Evolutionary conservation across 352 stramenopile species (phyloP), one percentile per base, ranked within the genome.

Genomic region (Pythium rishiriense): DNA sequence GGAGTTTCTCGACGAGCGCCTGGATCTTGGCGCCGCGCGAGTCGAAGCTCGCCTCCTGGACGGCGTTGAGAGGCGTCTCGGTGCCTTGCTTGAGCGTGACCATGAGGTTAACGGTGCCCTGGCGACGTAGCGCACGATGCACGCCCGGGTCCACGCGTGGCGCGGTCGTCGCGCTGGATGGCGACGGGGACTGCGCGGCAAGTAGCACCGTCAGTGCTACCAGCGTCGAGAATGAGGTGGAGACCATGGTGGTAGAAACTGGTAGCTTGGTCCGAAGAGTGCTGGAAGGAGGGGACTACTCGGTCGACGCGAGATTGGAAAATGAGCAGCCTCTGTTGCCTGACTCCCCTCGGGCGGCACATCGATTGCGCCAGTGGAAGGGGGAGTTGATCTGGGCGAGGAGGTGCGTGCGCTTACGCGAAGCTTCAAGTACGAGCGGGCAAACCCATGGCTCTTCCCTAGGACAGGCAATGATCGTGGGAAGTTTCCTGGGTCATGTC

Each of bases 21-120:
- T 35, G 24, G 53, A 68, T 68, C 43, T 47, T 45, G 31, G 62
- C 17, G 42, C 70, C 56, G 66, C 66, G 63, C 10, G 48, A 28
- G 2, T 55, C 33, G 50, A 54, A 65, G 41, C 50, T 53, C 12
- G 59, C 45, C 46, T 72, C 69, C 46, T 72, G 29, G 28, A 65
- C 58, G 17, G 54, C 35, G 35, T 48, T 52, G 39, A 75, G 17
- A 14, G 58, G 19, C 10, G 28, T 21, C 14, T 64, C 45, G 22
- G 47, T 51, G 45, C 52, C 51, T 22, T 45, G 29, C 58, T 69
- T 71, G 45, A 78, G 58, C 7, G 67, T 75, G 24, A 79, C 47
- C 41, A 79, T 74, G 53, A 79, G 61, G 62, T 79, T 66, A 41
- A 76, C 68, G 3, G 50, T 67, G 26, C 50, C 31, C 31, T 52